phyloP scores from a whole-genome alignment of 129 eudicot species.

The Centella asiatica region DNA sequence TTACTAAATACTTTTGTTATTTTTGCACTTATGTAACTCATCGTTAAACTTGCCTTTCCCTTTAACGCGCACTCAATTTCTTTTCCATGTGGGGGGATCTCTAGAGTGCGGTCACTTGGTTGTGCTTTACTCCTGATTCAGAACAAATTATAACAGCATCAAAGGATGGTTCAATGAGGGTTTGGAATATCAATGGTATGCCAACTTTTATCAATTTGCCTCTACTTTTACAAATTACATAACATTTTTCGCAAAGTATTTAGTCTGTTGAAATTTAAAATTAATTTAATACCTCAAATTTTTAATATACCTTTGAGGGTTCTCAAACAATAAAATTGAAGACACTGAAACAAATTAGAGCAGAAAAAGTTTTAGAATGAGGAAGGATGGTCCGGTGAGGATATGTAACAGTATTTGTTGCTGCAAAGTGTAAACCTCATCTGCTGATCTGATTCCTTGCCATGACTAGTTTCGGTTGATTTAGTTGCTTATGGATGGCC shows the following conservation, averaged over 20 bases:
- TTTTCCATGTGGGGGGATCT: slow-evolving; percentile 4
- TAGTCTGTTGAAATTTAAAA: neutral
- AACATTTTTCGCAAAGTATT: slow-evolving; percentile 2
- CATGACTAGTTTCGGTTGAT: neutral
- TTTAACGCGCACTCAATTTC: neutral
- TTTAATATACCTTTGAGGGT: neutral
- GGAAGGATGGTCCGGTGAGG: neutral
- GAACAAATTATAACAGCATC: slow-evolving; percentile 88
- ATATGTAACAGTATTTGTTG: neutral
- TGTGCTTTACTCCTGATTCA: slow-evolving; percentile 76
- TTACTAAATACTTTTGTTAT: too few species aligned
- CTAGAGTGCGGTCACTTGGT: slow-evolving; percentile 98
- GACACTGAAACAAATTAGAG: neutral
- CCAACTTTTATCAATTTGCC: neutral
- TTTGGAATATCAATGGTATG: slow-evolving; percentile 96
- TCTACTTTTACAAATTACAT: neutral
- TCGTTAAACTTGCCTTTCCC: neutral
- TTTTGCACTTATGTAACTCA: too few species aligned
- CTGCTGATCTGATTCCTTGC: too few species aligned
- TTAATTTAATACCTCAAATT: neutral
- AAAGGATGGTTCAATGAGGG: slow-evolving; percentile 87
- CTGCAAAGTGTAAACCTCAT: neutral
- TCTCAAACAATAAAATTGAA: neutral
- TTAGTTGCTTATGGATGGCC: neutral
- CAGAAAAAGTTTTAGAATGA: neutral